These are phyloP conservation scores for Huntiella omanensis DNA, from an alignment of 2,329 filamentous ascomycete species.

Conservation along the genomic window DNA sequence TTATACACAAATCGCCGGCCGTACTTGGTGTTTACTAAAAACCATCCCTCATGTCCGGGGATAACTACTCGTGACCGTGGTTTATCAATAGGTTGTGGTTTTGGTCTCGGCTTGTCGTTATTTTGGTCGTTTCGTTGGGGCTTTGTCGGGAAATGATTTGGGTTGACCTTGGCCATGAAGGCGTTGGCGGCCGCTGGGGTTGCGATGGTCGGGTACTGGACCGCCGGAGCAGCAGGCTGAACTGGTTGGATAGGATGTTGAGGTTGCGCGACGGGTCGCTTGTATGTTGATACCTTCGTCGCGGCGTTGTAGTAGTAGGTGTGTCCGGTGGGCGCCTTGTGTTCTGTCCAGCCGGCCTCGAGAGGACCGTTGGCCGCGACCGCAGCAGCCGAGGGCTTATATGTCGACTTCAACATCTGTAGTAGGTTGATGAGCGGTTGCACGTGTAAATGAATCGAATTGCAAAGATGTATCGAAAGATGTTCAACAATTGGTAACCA, in stretches of 20 bases:
- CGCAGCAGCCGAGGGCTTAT: slow-evolving; percentile 34
- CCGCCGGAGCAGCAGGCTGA: background rate
- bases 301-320: slow-evolving; percentile 71
- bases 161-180: slow-evolving; percentile 35
- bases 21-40: slow-evolving; percentile 82
- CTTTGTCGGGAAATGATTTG: slow-evolving; percentile 20
- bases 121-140: slow-evolving; percentile 25
- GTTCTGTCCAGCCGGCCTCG: slow-evolving; percentile 75
- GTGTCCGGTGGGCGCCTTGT: slow-evolving; percentile 75
- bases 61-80: slow-evolving; percentile 66
- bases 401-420: slow-evolving; percentile 59
- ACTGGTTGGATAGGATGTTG: background rate
- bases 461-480: no score
- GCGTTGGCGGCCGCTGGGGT: slow-evolving; percentile 39
- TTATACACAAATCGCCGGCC: slow-evolving; percentile 85
- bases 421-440: no score
- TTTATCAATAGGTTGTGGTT: slow-evolving; percentile 54
- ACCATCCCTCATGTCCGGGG: slow-evolving; percentile 68
- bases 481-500: no score
- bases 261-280: slow-evolving; percentile 36
- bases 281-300: slow-evolving; percentile 77
- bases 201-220: slow-evolving; percentile 20
- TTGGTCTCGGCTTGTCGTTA: slow-evolving; percentile 24
- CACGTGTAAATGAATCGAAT: no score
- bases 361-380: slow-evolving; percentile 32